phyloP scores from a whole-genome alignment of 768 basidiomycete genomes.

The Macrolepiota dolichaula region DNA sequence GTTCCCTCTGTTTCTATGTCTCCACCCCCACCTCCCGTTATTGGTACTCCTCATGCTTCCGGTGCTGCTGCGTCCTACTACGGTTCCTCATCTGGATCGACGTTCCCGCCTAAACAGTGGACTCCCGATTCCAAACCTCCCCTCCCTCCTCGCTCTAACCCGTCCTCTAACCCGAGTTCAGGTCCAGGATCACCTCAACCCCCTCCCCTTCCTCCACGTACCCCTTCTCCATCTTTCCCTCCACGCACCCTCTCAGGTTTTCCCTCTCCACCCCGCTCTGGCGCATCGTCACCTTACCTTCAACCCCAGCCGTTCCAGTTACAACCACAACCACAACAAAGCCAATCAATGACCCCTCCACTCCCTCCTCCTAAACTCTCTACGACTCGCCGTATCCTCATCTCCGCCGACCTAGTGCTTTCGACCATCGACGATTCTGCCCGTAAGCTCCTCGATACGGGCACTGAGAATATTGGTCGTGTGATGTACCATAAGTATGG shows the following conservation, averaged over 20 bases:
- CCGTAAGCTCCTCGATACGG: slow-evolving; percentile 46
- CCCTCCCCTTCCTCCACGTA: slow-evolving; percentile 6
- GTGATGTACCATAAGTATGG: slow-evolving; percentile 64
- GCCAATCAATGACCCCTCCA: slow-evolving; percentile 24
- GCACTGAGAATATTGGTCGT: slow-evolving; percentile 43
- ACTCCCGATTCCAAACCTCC: slow-evolving; percentile 3
- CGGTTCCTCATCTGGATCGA: background rate
- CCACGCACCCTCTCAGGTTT: background rate
- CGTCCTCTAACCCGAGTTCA: background rate
- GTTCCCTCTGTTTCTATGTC: slow-evolving; percentile 17
- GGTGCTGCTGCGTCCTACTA: slow-evolving; percentile 15
- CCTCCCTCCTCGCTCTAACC: slow-evolving; percentile 5
- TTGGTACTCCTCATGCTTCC: slow-evolving; percentile 5
- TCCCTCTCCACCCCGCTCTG: slow-evolving; percentile 4
- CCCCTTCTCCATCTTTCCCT: slow-evolving; percentile 5
- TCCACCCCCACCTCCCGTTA: background rate
- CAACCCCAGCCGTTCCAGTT: slow-evolving; percentile 19
- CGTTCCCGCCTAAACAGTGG: background rate
- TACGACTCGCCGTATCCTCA: slow-evolving; percentile 46
- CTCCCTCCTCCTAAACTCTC: slow-evolving; percentile 37
- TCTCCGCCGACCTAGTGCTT: slow-evolving; percentile 64
- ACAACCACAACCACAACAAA: background rate
- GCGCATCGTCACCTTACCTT: slow-evolving; percentile 8
- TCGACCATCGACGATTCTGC: slow-evolving; percentile 61
- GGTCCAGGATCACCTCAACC: background rate